Percentiles rank a stretch among this genome's conserved stretches.
phyloP scores from a whole-genome alignment of 768 basidiomycete species.

The Baorangia bicolor region DNA sequence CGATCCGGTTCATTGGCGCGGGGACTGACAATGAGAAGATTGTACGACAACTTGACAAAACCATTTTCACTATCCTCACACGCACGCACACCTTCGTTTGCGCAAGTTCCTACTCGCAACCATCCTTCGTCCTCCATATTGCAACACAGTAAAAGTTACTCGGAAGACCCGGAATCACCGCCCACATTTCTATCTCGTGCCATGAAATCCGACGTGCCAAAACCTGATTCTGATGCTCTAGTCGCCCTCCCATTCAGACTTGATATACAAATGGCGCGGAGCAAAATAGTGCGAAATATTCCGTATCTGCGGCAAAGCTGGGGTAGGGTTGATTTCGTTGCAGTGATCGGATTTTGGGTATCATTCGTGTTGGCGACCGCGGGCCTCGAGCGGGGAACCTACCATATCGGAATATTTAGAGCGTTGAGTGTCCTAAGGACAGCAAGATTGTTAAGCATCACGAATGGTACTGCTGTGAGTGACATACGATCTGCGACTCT shows the following conservation, averaged over 20 bases:
- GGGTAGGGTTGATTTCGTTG: constrained; percentile 87
- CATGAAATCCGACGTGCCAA: constrained; percentile 40
- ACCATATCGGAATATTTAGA: constrained; percentile 85
- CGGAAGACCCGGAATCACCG: constrained; percentile 42
- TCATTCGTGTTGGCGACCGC: constrained; percentile 67
- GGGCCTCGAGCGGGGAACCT: constrained; percentile 61
- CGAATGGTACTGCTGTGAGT: constrained; percentile 86
- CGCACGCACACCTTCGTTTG: constrained; percentile 15
- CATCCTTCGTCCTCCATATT: background rate
- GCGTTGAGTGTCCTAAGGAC: constrained; percentile 85
- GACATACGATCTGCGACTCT: background rate
- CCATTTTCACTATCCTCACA: constrained; percentile 51
- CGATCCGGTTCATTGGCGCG: constrained; percentile 40
- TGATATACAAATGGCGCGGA: constrained; percentile 52
- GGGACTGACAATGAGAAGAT: constrained; percentile 41
- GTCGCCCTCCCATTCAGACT: constrained; percentile 60
- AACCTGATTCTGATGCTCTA: constrained; percentile 38
- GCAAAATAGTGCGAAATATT: constrained; percentile 62
- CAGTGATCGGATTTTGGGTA: constrained; percentile 86
- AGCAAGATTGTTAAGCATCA: constrained; percentile 80
- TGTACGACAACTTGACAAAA: constrained; percentile 48
- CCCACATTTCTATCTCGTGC: constrained; percentile 52
- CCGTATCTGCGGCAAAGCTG: constrained; percentile 93
- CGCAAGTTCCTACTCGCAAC: constrained; percentile 9
- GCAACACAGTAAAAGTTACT: constrained; percentile 3